Evolutionary conservation across 148 eudicot genomes (phyloP), one percentile per base, ranked within the genome.

Genomic region (Silene latifolia): DNA sequence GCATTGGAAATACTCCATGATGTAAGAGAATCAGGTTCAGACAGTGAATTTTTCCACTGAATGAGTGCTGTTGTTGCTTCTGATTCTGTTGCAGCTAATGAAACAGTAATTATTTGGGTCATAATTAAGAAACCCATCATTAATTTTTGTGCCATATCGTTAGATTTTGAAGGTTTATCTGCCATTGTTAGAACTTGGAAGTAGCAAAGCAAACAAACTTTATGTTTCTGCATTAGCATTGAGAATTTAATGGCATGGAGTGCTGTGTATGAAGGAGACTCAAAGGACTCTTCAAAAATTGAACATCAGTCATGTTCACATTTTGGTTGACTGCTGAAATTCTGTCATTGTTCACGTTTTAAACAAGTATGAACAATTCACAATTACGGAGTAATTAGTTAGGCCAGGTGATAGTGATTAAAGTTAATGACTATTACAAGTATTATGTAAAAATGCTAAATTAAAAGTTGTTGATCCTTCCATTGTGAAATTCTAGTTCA

Each of bases 31-130:
- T 35, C 72, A 57, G 83, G 27, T 25, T 20, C 47, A 12, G 84
- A 77, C 19, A 91, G 69, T 57, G 82, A 81, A 80, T 67, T 80
- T 65, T 86, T 91, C 98, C 97, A 94, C 67, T 76, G 77, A 32
- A 90, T n/a, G 8, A 94, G 87, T 32, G 93, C 87, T 72, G 82
- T 75, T 74, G 91, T 86, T 74, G 91, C 86, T 86, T 91, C 83
- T 75, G 84, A 73, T 71, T 29, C 69, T 74, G 91, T 84, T 82
- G 88, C 84, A 77, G 87, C 80, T 79, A 67, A 77, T 47, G 84
- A 14, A 25, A 85, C 81, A 62, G 86, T 79, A 42, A 48, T 68
- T 18, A 71, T 67, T 25, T 68, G 57, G n/a, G 74, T 69, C 13
- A 82, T 83, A 72, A 80, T 59, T 3, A 73, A 39, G 58, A 78